Evolutionary conservation across 139 green algal genomes (phyloP), one percentile per base, ranked within the genome.

Genomic region (Haematococcus sp.): DNA sequence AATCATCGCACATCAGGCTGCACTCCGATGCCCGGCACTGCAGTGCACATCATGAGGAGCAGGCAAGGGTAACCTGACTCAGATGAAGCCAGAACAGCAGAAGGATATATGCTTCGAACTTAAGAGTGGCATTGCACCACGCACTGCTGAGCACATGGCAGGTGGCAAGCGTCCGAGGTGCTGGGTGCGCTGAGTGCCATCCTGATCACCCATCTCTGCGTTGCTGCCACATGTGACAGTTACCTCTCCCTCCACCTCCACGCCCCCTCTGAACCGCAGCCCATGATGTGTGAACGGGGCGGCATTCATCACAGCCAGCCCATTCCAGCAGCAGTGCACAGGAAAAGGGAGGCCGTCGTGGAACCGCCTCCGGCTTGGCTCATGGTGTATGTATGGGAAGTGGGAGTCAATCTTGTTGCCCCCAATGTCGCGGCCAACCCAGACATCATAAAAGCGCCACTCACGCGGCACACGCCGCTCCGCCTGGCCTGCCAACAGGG

Each of bases 241-340:
- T 11, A 49, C 40, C 40, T 49, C 68, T 2, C 54, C 68, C 7
- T 52, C 31, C 22, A 35, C 28, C 22, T 84, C 40, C 7, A 49
- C 40, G 7, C 40, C 65, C 4, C 40, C 49, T 22, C 83, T 40
- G 68, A 87, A 88, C 1, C 69, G 27, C 25, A 88, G 22, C 4
- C 66, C 40, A 32, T 34, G 30, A n/a, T 54, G 0, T 4, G 46
- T 22, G 23, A 90, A 80, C 16, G 87, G 85, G 33, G 64, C 73
- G 15, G 87, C 78, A 63, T 59, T 61, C 32, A 91, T 71, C 20
- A 85, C 64, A 9, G 75, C 83, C 20, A 92, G 65, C n/a, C 87
- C 87, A 66, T 91, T 92, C 86, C 86, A 91, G 75, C 86, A 91
- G 80, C 86, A 90, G 25, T 76, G 67, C 33, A 77, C 83, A 11